Conservation (phyloP, 768 basidiomycete species). For the Pisolithus tinctorius region DNA sequence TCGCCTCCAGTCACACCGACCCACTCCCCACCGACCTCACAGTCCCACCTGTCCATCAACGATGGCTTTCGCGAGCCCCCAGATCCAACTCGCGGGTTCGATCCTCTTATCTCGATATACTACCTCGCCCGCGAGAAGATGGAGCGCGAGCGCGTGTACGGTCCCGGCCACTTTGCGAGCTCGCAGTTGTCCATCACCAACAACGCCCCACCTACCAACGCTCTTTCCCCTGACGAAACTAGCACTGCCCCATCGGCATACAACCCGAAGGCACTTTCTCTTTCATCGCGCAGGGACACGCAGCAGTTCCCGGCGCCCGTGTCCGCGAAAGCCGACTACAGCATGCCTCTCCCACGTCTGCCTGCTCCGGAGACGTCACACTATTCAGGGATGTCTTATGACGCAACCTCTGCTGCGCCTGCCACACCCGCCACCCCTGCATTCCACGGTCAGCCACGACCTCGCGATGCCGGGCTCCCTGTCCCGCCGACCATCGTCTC, state of each 20-base stretch:
- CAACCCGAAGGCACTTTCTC: slow-evolving; percentile 24
- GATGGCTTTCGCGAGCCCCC: slow-evolving; percentile 44
- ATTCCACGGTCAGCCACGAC: slow-evolving; percentile 58
- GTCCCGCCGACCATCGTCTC: slow-evolving; percentile 28
- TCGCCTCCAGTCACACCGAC: slow-evolving; percentile 48
- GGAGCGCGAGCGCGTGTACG: slow-evolving; percentile 91
- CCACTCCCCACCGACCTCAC: slow-evolving; percentile 56
- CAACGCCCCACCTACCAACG: slow-evolving; percentile 17
- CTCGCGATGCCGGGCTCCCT: slow-evolving; percentile 54
- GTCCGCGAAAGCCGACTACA: slow-evolving; percentile 60
- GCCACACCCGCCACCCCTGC: slow-evolving; percentile 52
- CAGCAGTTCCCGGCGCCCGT: slow-evolving; percentile 16
- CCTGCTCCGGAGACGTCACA: slow-evolving; percentile 79
- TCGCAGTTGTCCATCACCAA: slow-evolving; percentile 67
- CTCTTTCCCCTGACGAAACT: slow-evolving; percentile 13
- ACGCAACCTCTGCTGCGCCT: slow-evolving; percentile 34
- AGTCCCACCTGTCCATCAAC: slow-evolving; percentile 44
- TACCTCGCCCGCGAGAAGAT: slow-evolving; percentile 94
- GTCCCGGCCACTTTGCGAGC: slow-evolving; percentile 87
- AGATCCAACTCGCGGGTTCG: slow-evolving; percentile 91
- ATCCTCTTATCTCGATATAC: slow-evolving; percentile 94
- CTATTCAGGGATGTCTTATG: slow-evolving; percentile 78
- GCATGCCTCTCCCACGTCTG: slow-evolving; percentile 74
- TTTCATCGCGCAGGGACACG: slow-evolving; percentile 27
- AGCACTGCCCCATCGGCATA: slow-evolving; percentile 8